phyloP scores from a whole-genome alignment of 495 filamentous ascomycete species.

The Aspergillus sclerotiicarbonarius region DNA sequence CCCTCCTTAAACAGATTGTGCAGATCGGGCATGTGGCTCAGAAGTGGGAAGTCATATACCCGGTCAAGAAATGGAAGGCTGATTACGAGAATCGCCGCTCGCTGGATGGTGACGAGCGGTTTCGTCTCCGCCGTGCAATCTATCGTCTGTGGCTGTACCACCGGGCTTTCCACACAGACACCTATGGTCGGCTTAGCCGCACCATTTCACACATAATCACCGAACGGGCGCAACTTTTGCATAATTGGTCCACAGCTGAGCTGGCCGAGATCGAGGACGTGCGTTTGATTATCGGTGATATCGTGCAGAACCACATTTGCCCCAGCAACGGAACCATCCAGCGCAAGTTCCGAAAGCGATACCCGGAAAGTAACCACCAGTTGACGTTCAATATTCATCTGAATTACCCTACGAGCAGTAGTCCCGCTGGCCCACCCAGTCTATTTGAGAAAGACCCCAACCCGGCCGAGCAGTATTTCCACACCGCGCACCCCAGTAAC shows the following conservation, averaged over 20 bases:
- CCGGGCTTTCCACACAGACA: slow-evolving; percentile 53
- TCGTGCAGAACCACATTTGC: slow-evolving; percentile 55
- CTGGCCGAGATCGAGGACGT: slow-evolving; percentile 59
- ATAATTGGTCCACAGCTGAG: slow-evolving; percentile 54
- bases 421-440: slow-evolving; percentile 3
- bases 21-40: slow-evolving; percentile 56
- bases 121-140: slow-evolving; percentile 61
- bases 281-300: slow-evolving; percentile 46
- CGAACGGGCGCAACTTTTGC: slow-evolving; percentile 53
- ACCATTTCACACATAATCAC: slow-evolving; percentile 38
- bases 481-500: slow-evolving; percentile 21
- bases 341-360: slow-evolving; percentile 56
- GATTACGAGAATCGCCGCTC: slow-evolving; percentile 61
- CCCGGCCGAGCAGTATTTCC: slow-evolving; percentile 23
- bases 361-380: slow-evolving; percentile 47
- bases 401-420: slow-evolving; percentile 37
- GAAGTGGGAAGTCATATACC: slow-evolving; percentile 67
- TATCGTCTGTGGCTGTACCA: slow-evolving; percentile 69
- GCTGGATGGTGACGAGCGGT: slow-evolving; percentile 54
- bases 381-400: slow-evolving; percentile 54
- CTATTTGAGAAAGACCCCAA: slow-evolving; percentile 11
- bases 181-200: slow-evolving; percentile 48
- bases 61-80: slow-evolving; percentile 62
- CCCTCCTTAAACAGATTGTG: slow-evolving; percentile 58
- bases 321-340: slow-evolving; percentile 60